phyloP scores from a whole-genome alignment of 306 rosid species.

The Alnus rubra region DNA sequence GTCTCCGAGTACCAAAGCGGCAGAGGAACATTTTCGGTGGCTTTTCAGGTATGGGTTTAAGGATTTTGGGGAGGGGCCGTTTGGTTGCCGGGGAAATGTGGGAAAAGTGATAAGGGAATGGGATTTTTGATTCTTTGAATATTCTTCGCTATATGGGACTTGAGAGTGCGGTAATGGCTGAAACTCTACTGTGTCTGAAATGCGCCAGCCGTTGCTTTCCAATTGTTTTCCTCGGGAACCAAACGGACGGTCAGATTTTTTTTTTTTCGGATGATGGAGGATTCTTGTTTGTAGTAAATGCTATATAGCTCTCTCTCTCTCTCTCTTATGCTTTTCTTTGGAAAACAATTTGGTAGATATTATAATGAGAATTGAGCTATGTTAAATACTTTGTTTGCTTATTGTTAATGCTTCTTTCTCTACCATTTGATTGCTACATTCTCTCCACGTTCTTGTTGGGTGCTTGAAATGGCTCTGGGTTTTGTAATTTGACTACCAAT shows the following conservation, averaged over 20 bases:
- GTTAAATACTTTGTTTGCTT: background rate
- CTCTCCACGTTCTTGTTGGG: background rate
- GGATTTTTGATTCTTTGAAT: background rate
- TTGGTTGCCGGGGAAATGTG: background rate
- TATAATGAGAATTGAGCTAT: background rate
- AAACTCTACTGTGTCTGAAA: background rate
- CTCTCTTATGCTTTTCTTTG: background rate
- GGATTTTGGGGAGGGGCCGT: background rate
- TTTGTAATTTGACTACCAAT: background rate
- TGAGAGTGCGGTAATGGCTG: background rate
- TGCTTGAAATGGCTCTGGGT: background rate
- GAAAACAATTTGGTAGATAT: background rate
- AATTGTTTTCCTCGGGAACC: background rate
- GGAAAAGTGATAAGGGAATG: background rate
- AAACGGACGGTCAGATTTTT: background rate
- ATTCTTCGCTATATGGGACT: background rate
- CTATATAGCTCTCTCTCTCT: background rate
- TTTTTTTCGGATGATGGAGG: background rate
- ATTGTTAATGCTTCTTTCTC: background rate
- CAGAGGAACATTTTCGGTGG: too few species aligned
- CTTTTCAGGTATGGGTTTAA: slow-evolving; percentile 3
- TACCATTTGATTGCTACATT: background rate
- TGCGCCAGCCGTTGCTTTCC: background rate
- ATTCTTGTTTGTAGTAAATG: background rate
- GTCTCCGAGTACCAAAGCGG: background rate